Evolutionary conservation across 768 basidiomycete genomes (phyloP).

Genomic region (Trametes elegans): DNA sequence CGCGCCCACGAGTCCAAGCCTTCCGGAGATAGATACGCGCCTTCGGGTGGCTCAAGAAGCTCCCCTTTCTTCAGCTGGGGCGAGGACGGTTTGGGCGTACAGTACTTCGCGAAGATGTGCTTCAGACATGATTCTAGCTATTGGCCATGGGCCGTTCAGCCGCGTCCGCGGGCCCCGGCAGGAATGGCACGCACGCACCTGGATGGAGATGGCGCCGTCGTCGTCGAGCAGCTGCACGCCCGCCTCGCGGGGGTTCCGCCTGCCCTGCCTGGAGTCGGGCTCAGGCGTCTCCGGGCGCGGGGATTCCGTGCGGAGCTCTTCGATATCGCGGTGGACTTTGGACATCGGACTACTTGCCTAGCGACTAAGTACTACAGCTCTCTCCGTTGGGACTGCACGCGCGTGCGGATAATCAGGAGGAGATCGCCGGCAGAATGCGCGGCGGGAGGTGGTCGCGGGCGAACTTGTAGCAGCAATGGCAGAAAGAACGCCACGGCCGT

Average conservation of each 20-base stretch:
- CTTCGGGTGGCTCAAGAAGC: constrained; percentile 32
- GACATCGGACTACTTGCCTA: background rate
- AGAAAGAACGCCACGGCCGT: background rate
- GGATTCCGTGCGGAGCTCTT: constrained; percentile 34
- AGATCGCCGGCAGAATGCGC: background rate
- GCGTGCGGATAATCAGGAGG: background rate
- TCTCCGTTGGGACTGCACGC: background rate
- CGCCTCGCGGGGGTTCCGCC: constrained; percentile 45
- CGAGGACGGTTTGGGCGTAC: constrained; percentile 39
- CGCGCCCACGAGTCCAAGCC: constrained; percentile 74
- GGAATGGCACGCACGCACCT: constrained; percentile 40
- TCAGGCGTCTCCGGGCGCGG: constrained; percentile 62
- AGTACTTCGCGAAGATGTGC: constrained; percentile 80
- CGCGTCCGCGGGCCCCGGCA: background rate
- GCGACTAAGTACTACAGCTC: background rate
- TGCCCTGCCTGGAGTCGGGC: constrained; percentile 57
- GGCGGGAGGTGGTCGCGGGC: background rate
- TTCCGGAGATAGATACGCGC: constrained; percentile 55
- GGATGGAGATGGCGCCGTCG: constrained; percentile 63
- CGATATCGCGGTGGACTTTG: constrained; percentile 25
- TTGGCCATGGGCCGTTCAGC: background rate
- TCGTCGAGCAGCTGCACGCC: constrained; percentile 63
- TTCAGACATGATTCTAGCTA: constrained; percentile 71
- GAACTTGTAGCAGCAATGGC: constrained; percentile 5
- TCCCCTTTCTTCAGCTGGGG: background rate